Percentiles rank a stretch among this genome's conserved stretches.
Evolutionary conservation across 1,284 basidiomycete genomes (phyloP).

Genomic region (Porogramme epimiltina): DNA sequence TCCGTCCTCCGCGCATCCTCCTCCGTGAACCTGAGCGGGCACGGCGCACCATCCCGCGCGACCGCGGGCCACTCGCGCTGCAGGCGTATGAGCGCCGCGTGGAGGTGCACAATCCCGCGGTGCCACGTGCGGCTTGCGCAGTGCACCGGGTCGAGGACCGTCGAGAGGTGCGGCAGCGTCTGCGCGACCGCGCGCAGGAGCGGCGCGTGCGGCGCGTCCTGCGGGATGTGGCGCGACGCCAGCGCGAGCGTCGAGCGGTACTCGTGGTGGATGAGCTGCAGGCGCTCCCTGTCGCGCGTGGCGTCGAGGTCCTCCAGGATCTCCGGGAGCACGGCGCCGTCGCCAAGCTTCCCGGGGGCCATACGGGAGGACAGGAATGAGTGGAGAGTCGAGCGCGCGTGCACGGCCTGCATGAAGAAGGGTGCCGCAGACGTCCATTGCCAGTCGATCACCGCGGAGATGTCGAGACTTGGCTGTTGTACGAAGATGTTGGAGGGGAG

Average conservation of each 20-base stretch:
- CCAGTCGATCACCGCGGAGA: constrained; percentile 36
- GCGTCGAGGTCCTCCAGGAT: background rate
- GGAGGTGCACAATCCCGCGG: background rate
- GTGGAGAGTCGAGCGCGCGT: background rate
- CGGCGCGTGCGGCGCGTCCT: background rate
- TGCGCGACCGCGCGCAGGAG: background rate
- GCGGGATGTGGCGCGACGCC: too few species aligned
- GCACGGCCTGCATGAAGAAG: constrained; percentile 10
- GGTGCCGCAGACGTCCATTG: constrained; percentile 18
- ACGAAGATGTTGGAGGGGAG: constrained; percentile 33
- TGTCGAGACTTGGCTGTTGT: constrained; percentile 8
- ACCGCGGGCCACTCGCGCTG: background rate
- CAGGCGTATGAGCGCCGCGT: background rate
- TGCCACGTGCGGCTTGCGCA: background rate
- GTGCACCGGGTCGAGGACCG: background rate
- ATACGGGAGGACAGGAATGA: too few species aligned
- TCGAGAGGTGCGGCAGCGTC: background rate
- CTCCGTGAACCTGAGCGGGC: background rate
- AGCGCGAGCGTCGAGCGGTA: too few species aligned
- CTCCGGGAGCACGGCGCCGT: background rate
- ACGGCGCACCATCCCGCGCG: background rate
- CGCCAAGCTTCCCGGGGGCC: background rate
- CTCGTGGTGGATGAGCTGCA: too few species aligned
- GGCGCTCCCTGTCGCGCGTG: too few species aligned
- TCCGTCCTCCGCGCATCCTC: background rate